Evolutionary conservation across 2,329 filamentous ascomycete species (phyloP), one percentile per base, ranked within the genome.

Genomic region (Aulographum hederae): DNA sequence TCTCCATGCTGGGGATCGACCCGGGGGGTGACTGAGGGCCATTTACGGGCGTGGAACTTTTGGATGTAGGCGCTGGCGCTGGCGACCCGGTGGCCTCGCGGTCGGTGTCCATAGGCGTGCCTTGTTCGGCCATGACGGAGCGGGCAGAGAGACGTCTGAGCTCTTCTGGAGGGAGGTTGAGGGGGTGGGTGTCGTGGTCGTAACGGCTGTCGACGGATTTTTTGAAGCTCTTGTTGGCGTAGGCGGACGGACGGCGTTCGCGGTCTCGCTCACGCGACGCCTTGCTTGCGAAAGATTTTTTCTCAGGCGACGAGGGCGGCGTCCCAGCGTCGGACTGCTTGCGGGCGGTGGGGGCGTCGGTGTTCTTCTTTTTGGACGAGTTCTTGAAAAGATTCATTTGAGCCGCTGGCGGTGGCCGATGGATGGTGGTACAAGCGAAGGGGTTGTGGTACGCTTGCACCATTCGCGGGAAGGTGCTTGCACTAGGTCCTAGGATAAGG

Each of bases 121-220:
- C 10, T 17, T 18, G 29, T 6, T 32, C 18, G 18, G 26, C 28
- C 29, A 37, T 36, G 46, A 59, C 64, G 40, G 74, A 75, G 39
- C 82, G 64, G 43, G 65, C 66, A 30, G 76, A 81, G 35, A 79
- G 57, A 39, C 80, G 73, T 53, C 79, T 78, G 46, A 82, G 69
- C 65, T 93, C 76, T 60, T 93, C 84, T 29, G 84, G 84, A 2
- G 78, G 82, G 15, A 92, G 70, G 48, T 94, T 94, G 32, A 94
- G 67, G 25, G 86, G 86, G 53, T 94, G 85, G 3, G 73, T 77
- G 50, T 86, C 69, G 40, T 64, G 63, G 49, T 80, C n/a, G n/a
- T n/a, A n/a, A n/a, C n/a, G n/a, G 73, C 46, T 51, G n/a, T n/a
- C n/a, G n/a, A n/a, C 50, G 38, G 44, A 46, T 13, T 25, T 25